Evolutionary conservation across 345 rosid genomes (phyloP).

Genomic region (Bruguiera parviflora): DNA sequence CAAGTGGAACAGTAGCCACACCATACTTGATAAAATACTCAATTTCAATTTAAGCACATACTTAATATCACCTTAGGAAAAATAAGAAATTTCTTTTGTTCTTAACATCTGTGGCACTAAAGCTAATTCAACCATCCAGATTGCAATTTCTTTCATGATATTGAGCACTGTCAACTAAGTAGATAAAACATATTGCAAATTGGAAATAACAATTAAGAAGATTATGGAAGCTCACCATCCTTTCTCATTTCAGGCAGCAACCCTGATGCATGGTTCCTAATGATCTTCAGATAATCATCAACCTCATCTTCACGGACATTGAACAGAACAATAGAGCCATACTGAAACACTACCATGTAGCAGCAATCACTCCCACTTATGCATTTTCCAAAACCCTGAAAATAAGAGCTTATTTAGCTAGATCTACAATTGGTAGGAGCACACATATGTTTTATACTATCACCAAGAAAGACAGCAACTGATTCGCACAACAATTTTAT

Average conservation of each 20-base stretch:
- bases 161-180: neutral
- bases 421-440: neutral
- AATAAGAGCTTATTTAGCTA: slow-evolving; percentile 14
- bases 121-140: neutral
- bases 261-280: slow-evolving; percentile 79
- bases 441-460: neutral
- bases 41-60: too few relatives aligned
- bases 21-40: too few relatives aligned
- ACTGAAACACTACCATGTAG: slow-evolving; percentile 88
- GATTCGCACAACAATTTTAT: too few relatives aligned
- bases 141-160: neutral
- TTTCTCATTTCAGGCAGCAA: slow-evolving; percentile 93
- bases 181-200: neutral
- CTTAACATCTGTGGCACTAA: too few relatives aligned
- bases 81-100: too few relatives aligned
- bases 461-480: neutral
- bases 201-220: neutral
- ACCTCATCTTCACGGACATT: slow-evolving; percentile 75
- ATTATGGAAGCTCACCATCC: slow-evolving; percentile 58
- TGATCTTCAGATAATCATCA: slow-evolving; percentile 79
- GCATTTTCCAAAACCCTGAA: slow-evolving; percentile 62
- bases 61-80: too few relatives aligned
- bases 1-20: neutral
- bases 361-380: slow-evolving; percentile 72
- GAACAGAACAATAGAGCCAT: slow-evolving; percentile 91